These are phyloP conservation scores for Botryococcus braunii DNA, from an alignment of 163 green algal species.

Conservation along the genomic window DNA sequence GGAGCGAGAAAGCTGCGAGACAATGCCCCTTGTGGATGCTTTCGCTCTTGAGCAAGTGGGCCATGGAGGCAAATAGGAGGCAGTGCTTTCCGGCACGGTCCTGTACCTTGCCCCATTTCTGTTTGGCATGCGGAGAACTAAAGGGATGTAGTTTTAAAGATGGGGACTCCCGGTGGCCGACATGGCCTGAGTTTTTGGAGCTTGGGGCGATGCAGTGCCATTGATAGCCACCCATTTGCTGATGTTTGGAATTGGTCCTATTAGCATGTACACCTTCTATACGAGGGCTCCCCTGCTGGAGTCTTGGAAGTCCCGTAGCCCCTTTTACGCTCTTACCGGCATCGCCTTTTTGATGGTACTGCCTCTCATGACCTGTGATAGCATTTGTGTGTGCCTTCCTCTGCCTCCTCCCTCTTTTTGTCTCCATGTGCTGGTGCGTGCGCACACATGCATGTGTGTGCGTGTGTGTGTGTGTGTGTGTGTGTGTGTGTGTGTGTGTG, in stretches of 20 bases:
- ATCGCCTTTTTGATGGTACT: conserved; percentile 13
- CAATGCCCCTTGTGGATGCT: too few relatives aligned
- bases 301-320: not conserved
- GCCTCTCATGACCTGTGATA: too few relatives aligned
- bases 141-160: not conserved
- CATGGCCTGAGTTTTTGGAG: not conserved
- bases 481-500: too few relatives aligned
- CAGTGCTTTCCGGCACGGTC: not conserved
- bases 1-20: too few relatives aligned
- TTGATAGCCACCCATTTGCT: conserved; percentile 10
- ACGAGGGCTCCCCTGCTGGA: not conserved
- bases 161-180: not conserved
- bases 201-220: not conserved
- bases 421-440: not conserved
- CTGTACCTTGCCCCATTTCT: not conserved
- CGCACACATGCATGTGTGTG: not conserved
- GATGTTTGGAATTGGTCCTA: conserved; percentile 5
- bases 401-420: not conserved
- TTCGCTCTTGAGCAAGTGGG: not conserved
- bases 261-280: conserved; percentile 14
- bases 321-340: conserved; percentile 1
- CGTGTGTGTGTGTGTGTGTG: not conserved
- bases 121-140: not conserved
- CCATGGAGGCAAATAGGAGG: not conserved
- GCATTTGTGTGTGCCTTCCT: not conserved